Evolutionary conservation across 164 flowering plant species (phyloP).

Genomic region (Vitis amurensis): DNA sequence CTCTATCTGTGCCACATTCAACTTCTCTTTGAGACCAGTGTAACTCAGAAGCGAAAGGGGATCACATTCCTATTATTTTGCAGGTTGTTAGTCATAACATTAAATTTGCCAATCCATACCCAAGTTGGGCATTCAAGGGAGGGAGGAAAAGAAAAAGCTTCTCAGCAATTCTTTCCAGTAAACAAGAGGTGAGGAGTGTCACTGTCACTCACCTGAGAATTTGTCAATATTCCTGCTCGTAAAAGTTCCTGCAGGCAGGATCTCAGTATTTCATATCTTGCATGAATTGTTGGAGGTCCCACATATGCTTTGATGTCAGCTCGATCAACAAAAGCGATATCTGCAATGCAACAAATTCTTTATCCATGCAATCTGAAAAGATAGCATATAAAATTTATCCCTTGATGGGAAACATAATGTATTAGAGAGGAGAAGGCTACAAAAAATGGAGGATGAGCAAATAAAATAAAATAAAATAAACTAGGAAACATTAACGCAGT

Average conservation of each 20-base stretch:
- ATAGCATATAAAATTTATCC: not conserved
- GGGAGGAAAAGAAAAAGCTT: not conserved
- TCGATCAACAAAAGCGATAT: conserved; percentile 97
- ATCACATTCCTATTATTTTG: conserved; percentile 32
- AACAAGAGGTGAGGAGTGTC: not conserved
- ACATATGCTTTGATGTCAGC: conserved; percentile 99
- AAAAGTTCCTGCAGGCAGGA: conserved; percentile 88
- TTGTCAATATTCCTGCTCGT: conserved; percentile 61
- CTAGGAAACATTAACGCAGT: too few relatives aligned
- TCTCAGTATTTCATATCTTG: conserved; percentile 95
- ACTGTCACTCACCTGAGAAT: conserved; percentile 36
- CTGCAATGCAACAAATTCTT: conserved; percentile 46
- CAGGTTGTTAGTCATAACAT: conserved; percentile 1
- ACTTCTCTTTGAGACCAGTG: conserved; percentile 49
- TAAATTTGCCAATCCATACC: not conserved
- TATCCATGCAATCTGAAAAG: too few relatives aligned
- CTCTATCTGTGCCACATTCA: conserved; percentile 28
- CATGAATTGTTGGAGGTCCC: conserved; percentile 94
- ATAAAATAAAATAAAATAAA: not conserved
- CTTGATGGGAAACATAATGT: not conserved
- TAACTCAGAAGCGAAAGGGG: conserved; percentile 49
- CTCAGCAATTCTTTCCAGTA: too few relatives aligned
- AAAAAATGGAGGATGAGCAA: not conserved
- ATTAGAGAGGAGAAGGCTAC: not conserved
- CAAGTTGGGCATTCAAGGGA: not conserved